Evolutionary conservation across 2,329 filamentous ascomycete genomes (phyloP).

Genomic region (Elsinoe perseae): DNA sequence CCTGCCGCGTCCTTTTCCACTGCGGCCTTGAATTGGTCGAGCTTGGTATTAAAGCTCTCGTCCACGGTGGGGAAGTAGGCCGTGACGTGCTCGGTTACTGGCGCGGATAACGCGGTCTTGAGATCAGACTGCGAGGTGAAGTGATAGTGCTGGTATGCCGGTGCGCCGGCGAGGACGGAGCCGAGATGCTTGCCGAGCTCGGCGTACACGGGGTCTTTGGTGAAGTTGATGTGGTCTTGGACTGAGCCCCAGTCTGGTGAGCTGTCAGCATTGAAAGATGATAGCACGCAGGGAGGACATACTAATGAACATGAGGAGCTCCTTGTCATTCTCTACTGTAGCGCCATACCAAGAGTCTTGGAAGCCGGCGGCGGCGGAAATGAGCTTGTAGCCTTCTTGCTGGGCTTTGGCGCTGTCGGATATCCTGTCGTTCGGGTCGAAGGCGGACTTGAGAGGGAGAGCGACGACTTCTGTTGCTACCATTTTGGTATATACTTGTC

Average conservation of each 20-base stretch:
- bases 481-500: constrained; percentile 20
- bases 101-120: constrained; percentile 28
- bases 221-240: constrained; percentile 36
- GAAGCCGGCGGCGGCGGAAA: constrained; percentile 33
- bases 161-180: constrained; percentile 25
- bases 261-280: neutral
- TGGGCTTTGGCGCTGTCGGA: constrained; percentile 27
- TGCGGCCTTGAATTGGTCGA: constrained; percentile 34
- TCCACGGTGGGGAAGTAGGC: constrained; percentile 37
- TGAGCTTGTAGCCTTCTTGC: constrained; percentile 29
- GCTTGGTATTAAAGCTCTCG: constrained; percentile 29
- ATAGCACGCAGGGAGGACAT: constrained; percentile 17
- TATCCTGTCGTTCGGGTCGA: constrained; percentile 27
- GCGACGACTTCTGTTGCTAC: constrained; percentile 35
- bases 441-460: constrained; percentile 33
- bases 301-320: constrained; percentile 37
- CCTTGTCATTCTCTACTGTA: constrained; percentile 34
- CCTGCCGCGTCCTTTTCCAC: constrained; percentile 29
- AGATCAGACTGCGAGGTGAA: constrained; percentile 23
- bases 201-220: constrained; percentile 29
- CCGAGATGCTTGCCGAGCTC: constrained; percentile 32
- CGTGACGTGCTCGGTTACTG: constrained; percentile 44
- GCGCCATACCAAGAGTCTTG: constrained; percentile 32
- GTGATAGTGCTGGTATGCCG: constrained; percentile 31
- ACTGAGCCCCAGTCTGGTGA: constrained; percentile 38